These are phyloP conservation scores for Phytophthora sansomeana DNA, from an alignment of 352 stramenopile genomes.

Conservation along the genomic window DNA sequence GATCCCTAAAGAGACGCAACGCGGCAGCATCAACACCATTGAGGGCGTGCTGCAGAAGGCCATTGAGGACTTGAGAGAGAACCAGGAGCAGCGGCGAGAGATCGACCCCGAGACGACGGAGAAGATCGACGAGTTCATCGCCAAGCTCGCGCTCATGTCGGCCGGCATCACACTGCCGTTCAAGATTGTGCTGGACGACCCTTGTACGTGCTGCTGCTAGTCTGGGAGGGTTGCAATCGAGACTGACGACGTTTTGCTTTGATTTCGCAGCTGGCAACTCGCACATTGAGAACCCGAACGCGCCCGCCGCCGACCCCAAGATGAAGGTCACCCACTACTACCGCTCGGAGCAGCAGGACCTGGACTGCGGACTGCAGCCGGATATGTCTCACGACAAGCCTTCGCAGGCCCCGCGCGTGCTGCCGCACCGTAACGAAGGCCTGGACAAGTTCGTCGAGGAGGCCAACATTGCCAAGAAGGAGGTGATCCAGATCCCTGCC, in stretches of 20 bases:
- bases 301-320: slow-evolving; percentile 80
- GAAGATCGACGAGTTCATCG: slow-evolving; percentile 87
- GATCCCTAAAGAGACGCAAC: slow-evolving; percentile 87
- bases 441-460: slow-evolving; percentile 71
- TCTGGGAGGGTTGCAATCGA: not conserved
- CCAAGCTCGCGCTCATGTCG: slow-evolving; percentile 70
- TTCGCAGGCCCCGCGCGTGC: slow-evolving; percentile 50
- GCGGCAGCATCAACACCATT: slow-evolving; percentile 91
- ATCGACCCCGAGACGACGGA: slow-evolving; percentile 79
- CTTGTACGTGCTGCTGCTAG: slow-evolving; percentile 25
- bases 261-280: slow-evolving; percentile 72
- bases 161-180: slow-evolving; percentile 80
- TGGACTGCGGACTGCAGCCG: slow-evolving; percentile 76
- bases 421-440: slow-evolving; percentile 74
- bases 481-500: slow-evolving; percentile 87
- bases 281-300: slow-evolving; percentile 91
- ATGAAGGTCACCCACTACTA: slow-evolving; percentile 79
- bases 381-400: slow-evolving; percentile 64
- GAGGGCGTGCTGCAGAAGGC: slow-evolving; percentile 76
- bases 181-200: slow-evolving; percentile 88
- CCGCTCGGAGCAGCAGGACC: slow-evolving; percentile 77
- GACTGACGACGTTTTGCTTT: not conserved
- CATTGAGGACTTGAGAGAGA: slow-evolving; percentile 73
- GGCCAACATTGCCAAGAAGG: slow-evolving; percentile 71
- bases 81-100: slow-evolving; percentile 84